A percentile compares a stretch with the other conserved stretches of the same genome.
phyloP scores from a whole-genome alignment of 768 basidiomycete species.

The Mycena rebaudengoi region DNA sequence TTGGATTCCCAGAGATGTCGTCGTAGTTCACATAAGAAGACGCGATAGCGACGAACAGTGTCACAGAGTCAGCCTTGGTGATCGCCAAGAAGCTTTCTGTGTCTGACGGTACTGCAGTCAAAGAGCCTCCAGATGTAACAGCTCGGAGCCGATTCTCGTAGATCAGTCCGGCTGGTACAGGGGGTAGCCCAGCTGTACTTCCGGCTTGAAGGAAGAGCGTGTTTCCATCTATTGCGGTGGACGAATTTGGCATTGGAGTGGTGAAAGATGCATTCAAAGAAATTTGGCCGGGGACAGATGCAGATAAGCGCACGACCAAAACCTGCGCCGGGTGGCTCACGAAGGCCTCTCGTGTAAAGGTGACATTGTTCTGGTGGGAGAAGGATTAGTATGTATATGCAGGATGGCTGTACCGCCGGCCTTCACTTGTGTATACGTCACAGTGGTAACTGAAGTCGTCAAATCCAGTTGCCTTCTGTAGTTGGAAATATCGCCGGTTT shows the following conservation, averaged over 20 bases:
- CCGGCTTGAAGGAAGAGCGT: background rate
- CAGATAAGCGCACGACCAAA: background rate
- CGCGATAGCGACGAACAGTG: conserved; percentile 16
- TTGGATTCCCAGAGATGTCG: conserved; percentile 10
- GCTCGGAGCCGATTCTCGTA: conserved; percentile 8
- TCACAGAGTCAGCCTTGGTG: conserved; percentile 1
- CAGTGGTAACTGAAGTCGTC: conserved; percentile 10
- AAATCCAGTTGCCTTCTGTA: conserved; percentile 11
- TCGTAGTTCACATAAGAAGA: conserved; percentile 10
- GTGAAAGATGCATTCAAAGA: conserved; percentile 10
- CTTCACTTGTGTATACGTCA: conserved; percentile 2
- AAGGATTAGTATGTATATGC: background rate
- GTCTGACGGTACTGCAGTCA: background rate
- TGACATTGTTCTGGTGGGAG: conserved; percentile 1
- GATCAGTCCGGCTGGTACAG: conserved; percentile 7
- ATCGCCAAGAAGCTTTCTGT: background rate
- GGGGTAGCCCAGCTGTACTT: background rate
- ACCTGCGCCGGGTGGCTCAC: conserved; percentile 16
- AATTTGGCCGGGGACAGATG: background rate
- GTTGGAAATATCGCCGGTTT: conserved; percentile 1
- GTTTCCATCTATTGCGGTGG: background rate
- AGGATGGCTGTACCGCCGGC: too few relatives aligned
- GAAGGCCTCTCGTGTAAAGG: conserved; percentile 5
- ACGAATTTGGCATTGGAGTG: background rate
- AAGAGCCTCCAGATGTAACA: background rate